Base-by-base conservation (phyloP, 768 basidiomycete species). In the Naganishia friedmannii region DNA sequence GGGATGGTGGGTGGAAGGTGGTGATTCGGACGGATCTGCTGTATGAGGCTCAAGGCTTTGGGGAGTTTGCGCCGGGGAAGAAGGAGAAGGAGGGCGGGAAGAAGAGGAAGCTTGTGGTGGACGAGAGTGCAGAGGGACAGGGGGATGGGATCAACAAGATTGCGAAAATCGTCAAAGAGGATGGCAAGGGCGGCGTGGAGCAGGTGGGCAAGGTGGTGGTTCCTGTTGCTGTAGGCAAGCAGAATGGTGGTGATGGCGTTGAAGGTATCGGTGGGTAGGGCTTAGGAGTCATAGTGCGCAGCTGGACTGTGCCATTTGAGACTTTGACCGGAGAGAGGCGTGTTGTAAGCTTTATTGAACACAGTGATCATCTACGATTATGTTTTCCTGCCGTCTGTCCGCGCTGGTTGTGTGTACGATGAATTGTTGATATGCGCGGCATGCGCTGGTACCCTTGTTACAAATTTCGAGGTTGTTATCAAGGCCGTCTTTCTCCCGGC, bases 1-100 rank as follows among this genome's bases (percentile, higher is more conserved):
- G 77, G 13, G 68, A 77, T 23, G 75, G 70, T 15, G 81, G 79
- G 7, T 75, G 79, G 53, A 82, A 82, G 71, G 74, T 79, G 28
- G 79, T 82, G 17, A 82, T 82, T 57, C 72, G 81, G 15, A 82
- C 81, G 9, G 81, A 82, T 74, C 71, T 80, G 54, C 53, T 80
- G 42, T 80, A 80, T 57, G 79, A 80, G 65, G 78, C 79, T 23
- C 74, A 77, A 73, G 79, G 78, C 15, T 79, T 78, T 65, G 78
- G 78, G 3, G 73, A 74, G 48, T 80, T 76, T 69, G 71, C 71
- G 17, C 71, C 71, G 32, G 71, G 67, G 9, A 72, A 68, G 48
- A 63, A 42, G 15, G 42, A 68, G 34, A 63, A 42, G 15, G 42
- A 42, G 42, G 42, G 9, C 15, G 42, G 37, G 17, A 63, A 37